These are phyloP conservation scores for Protomyces arabidopsidicola DNA, from an alignment of 1,139 yeast genomes.

Conservation along the genomic window DNA sequence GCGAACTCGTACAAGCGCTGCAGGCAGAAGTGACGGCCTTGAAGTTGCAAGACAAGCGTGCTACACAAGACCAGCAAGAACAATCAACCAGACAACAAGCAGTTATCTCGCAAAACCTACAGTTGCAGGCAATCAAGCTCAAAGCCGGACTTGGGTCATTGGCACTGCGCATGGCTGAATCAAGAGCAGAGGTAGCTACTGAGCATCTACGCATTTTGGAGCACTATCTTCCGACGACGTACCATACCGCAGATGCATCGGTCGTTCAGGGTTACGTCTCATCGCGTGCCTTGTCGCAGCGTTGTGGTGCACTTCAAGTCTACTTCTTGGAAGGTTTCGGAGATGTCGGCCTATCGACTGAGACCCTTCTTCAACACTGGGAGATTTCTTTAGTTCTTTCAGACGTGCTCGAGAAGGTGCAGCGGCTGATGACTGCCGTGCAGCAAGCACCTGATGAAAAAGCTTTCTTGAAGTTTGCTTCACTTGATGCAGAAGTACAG, in stretches of 20 bases:
- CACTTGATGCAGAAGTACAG: constrained; percentile 12
- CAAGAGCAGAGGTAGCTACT: constrained; percentile 37
- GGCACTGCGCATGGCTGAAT: constrained; percentile 37
- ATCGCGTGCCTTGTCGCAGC: neutral
- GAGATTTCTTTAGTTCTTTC: neutral
- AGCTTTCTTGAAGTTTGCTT: neutral
- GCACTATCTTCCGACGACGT: constrained; percentile 28
- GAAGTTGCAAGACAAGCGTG: constrained; percentile 32
- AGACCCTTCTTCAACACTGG: neutral
- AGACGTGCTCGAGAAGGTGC: neutral
- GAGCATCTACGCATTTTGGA: constrained; percentile 37
- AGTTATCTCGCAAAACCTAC: constrained; percentile 36
- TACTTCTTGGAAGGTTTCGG: neutral
- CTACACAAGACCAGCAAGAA: constrained; percentile 33
- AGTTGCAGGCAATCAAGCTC: constrained; percentile 35
- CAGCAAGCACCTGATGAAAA: neutral
- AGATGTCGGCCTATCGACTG: neutral
- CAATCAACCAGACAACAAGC: constrained; percentile 34
- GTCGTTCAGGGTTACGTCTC: neutral
- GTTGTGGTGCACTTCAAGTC: neutral
- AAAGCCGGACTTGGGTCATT: constrained; percentile 35
- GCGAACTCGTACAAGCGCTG: constrained; percentile 38
- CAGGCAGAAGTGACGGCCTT: constrained; percentile 38
- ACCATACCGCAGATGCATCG: neutral
- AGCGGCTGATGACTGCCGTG: neutral